Conservation (phyloP, 1,284 basidiomycete species). For the Xerocomus cyaneibrunnescens region DNA sequence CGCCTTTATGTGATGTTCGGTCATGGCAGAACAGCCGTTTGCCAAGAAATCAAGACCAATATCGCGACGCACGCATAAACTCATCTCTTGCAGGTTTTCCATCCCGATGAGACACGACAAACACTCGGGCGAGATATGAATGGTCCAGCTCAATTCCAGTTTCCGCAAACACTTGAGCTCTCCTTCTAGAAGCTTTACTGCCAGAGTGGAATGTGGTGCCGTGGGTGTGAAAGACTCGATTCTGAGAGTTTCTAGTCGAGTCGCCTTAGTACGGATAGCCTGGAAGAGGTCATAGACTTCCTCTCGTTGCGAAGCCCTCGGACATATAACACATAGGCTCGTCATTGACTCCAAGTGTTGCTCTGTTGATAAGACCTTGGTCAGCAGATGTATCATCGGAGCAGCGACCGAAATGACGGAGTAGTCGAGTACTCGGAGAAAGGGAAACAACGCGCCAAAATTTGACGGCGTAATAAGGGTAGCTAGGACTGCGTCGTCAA, state of each 20-base stretch:
- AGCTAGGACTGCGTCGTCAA: conserved; percentile 25
- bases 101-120: conserved; percentile 22
- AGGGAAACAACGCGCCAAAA: conserved; percentile 29
- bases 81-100: conserved; percentile 25
- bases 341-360: conserved; percentile 20
- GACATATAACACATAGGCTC: conserved; percentile 26
- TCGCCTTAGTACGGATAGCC: conserved; percentile 23
- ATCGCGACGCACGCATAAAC: conserved; percentile 20
- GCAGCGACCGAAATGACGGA: conserved; percentile 26
- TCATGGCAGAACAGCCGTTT: conserved; percentile 5
- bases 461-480: conserved; percentile 21
- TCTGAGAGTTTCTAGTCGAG: conserved; percentile 17
- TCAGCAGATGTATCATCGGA: conserved; percentile 23
- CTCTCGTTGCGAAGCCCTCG: conserved; percentile 20
- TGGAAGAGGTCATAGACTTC: conserved; percentile 27
- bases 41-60: conserved; percentile 20
- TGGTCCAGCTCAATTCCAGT: conserved; percentile 24
- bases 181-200: conserved; percentile 18
- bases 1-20: neutral
- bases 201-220: conserved; percentile 9
- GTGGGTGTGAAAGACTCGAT: conserved; percentile 29
- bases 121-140: conserved; percentile 28
- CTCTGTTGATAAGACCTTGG: conserved; percentile 22
- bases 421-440: conserved; percentile 27
- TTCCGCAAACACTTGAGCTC: conserved; percentile 26